Percentiles rank a stretch among this genome's conserved stretches.
phyloP scores from a whole-genome alignment of 2,329 filamentous ascomycete genomes.

The Colletotrichum orchidophilum region DNA sequence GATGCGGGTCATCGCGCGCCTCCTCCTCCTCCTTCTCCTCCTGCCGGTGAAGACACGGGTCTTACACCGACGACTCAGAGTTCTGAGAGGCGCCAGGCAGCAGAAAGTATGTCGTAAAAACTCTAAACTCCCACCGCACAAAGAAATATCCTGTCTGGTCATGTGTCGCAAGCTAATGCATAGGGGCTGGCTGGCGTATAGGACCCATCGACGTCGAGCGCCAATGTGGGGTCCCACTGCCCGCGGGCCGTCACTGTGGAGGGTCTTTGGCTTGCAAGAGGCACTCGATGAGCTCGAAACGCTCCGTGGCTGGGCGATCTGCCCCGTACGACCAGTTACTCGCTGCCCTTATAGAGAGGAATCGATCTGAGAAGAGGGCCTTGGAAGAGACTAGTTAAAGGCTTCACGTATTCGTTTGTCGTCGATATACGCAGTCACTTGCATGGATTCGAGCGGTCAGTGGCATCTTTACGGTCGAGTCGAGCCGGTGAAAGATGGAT shows the following conservation, averaged over 20 bases:
- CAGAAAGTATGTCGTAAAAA: neutral
- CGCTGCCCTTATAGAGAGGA: neutral
- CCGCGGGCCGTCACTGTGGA: constrained; percentile 6
- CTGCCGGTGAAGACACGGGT: neutral
- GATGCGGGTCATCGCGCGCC: neutral
- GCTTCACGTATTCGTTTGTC: neutral
- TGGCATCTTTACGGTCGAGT: neutral
- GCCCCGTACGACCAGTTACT: constrained; percentile 25
- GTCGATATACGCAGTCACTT: neutral
- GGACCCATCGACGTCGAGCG: constrained; percentile 21
- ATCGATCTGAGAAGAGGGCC: neutral
- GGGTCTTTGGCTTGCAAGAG: constrained; percentile 10
- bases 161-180: neutral
- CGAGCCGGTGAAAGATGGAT: neutral
- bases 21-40: neutral
- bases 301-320: constrained; percentile 27
- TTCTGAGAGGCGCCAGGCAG: neutral
- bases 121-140: neutral
- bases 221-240: constrained; percentile 23
- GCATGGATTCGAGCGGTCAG: neutral
- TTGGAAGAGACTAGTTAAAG: neutral
- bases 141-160: neutral
- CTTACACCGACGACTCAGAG: neutral
- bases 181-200: neutral
- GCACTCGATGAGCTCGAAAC: constrained; percentile 24